These are phyloP conservation scores for Paraconiothyrium sp. DNA, from an alignment of 2,329 filamentous ascomycete species.

Conservation along the genomic window DNA sequence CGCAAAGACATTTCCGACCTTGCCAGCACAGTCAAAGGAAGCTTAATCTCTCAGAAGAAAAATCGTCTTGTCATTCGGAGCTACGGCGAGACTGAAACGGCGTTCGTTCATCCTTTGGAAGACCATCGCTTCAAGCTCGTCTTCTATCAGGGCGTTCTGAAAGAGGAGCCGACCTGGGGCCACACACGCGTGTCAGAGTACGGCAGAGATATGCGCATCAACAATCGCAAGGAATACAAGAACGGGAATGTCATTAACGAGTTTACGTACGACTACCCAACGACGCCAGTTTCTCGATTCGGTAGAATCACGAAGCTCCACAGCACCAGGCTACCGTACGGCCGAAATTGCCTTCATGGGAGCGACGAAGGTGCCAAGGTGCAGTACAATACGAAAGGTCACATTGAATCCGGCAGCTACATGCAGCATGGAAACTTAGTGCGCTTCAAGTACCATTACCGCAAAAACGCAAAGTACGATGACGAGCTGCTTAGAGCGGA, in stretches of 20 bases:
- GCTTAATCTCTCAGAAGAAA: slow-evolving; percentile 58
- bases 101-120: slow-evolving; percentile 55
- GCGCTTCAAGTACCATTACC: slow-evolving; percentile 65
- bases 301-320: slow-evolving; percentile 51
- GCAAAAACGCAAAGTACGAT: slow-evolving; percentile 62
- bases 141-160: slow-evolving; percentile 50
- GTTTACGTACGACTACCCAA: slow-evolving; percentile 60
- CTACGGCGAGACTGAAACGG: slow-evolving; percentile 60
- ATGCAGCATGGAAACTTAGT: slow-evolving; percentile 62
- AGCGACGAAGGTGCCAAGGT: slow-evolving; percentile 58
- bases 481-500: slow-evolving; percentile 66
- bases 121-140: slow-evolving; percentile 50
- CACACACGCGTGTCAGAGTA: slow-evolving; percentile 60
- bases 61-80: slow-evolving; percentile 59
- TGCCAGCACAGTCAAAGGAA: slow-evolving; percentile 61
- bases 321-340: slow-evolving; percentile 48
- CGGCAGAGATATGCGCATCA: slow-evolving; percentile 57
- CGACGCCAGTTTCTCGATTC: slow-evolving; percentile 39
- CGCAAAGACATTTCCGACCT: slow-evolving; percentile 59
- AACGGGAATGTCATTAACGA: slow-evolving; percentile 56
- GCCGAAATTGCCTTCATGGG: slow-evolving; percentile 58
- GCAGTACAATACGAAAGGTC: slow-evolving; percentile 63
- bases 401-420: slow-evolving; percentile 63
- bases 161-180: slow-evolving; percentile 56
- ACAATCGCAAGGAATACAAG: slow-evolving; percentile 56